These are phyloP conservation scores for Chlamydomonas sp. DNA, from an alignment of 139 green algal species.

Conservation along the genomic window DNA sequence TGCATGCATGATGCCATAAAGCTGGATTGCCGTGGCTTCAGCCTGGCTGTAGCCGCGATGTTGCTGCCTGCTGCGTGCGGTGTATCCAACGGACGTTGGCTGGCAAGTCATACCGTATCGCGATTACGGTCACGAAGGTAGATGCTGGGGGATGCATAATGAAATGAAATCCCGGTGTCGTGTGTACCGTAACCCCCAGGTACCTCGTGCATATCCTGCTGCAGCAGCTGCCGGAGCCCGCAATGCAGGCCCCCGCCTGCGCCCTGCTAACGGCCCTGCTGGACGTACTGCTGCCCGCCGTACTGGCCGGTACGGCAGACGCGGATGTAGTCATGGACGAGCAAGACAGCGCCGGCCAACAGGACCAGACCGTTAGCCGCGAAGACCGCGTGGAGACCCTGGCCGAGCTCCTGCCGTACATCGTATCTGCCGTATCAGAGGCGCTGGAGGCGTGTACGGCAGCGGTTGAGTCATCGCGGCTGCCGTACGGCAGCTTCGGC, in stretches of 20 bases:
- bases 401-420: slow-evolving; percentile 14
- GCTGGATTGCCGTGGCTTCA: no score
- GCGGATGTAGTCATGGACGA: background rate
- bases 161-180: no score
- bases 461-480: background rate
- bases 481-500: background rate
- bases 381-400: background rate
- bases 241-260: slow-evolving; percentile 11
- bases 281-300: background rate
- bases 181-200: background rate
- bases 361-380: background rate
- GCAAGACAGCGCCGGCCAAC: background rate
- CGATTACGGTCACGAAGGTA: no score
- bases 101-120: no score
- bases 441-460: slow-evolving; percentile 2
- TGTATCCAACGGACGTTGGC: no score
- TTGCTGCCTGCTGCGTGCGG: no score
- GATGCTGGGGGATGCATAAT: no score
- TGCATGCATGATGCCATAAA: no score
- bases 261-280: slow-evolving; percentile 19
- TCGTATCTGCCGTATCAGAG: slow-evolving; percentile 14
- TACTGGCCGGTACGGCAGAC: background rate
- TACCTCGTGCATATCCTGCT: slow-evolving; percentile 49
- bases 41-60: no score
- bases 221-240: slow-evolving; percentile 22